Evolutionary conservation across 2,329 filamentous ascomycete genomes (phyloP).

Genomic region (Erysiphe pulchra): DNA sequence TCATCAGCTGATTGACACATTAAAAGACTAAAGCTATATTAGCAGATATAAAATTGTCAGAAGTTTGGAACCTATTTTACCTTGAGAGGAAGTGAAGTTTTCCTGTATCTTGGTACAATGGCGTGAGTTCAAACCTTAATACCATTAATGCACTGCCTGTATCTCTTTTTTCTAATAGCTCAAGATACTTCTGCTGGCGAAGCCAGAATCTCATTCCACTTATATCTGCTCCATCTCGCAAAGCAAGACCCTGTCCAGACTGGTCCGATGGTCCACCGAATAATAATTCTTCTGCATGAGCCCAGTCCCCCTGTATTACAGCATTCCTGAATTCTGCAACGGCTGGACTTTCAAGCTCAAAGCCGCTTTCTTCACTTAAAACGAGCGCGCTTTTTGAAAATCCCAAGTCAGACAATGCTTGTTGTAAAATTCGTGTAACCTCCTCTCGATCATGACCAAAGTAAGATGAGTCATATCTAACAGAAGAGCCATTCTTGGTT

Average conservation of each 20-base stretch:
- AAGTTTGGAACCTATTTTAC: conserved; percentile 15
- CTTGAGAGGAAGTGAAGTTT: conserved; percentile 63
- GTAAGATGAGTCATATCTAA: conserved; percentile 23
- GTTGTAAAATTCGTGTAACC: conserved; percentile 75
- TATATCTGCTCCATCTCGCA: conserved; percentile 50
- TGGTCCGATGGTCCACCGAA: conserved; percentile 23
- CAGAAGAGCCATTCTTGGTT: conserved; percentile 28
- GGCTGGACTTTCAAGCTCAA: conserved; percentile 58
- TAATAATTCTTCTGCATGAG: conserved; percentile 59
- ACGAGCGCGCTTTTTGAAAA: conserved; percentile 53
- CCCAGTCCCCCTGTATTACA: conserved; percentile 59
- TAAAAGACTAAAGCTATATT: conserved; percentile 31
- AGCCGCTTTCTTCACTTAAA: conserved; percentile 62
- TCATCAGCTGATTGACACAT: conserved; percentile 69
- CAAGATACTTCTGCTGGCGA: conserved; percentile 82
- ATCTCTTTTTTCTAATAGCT: conserved; percentile 58
- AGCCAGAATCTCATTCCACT: conserved; percentile 69
- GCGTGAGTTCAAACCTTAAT: conserved; percentile 69
- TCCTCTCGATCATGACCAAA: conserved; percentile 79
- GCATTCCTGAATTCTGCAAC: conserved; percentile 69
- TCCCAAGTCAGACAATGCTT: conserved; percentile 70
- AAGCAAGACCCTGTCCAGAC: conserved; percentile 33
- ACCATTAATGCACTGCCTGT: conserved; percentile 51
- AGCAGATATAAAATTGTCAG: not conserved
- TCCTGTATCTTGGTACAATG: conserved; percentile 51